Conservation (phyloP, 225 moss, liverwort and hornwort genomes). For the Neckera pumila region DNA sequence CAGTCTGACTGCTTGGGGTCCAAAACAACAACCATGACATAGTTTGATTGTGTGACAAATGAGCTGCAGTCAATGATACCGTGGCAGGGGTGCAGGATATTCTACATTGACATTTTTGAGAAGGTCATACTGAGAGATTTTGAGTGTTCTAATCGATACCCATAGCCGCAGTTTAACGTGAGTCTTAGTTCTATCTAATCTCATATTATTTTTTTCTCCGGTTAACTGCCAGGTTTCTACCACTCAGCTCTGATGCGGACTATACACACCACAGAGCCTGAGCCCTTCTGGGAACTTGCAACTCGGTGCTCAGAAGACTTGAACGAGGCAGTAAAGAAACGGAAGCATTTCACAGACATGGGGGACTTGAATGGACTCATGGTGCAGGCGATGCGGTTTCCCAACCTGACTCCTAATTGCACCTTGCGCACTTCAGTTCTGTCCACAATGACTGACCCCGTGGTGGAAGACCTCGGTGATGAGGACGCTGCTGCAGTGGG, state of each 20-base stretch:
- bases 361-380: constrained; percentile 56
- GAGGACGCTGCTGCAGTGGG: constrained; percentile 22
- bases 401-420: constrained; percentile 45
- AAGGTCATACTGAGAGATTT: neutral
- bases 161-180: neutral
- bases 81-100: neutral
- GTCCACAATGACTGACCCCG: constrained; percentile 39
- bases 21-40: neutral
- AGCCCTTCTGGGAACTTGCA: constrained; percentile 69
- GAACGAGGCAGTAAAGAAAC: constrained; percentile 28
- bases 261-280: constrained; percentile 32
- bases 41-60: neutral
- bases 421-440: constrained; percentile 45
- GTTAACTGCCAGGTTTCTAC: constrained; percentile 52
- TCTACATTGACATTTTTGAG: neutral
- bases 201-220: neutral
- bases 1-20: neutral
- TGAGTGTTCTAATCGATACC: neutral
- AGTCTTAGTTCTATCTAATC: neutral
- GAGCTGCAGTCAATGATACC: neutral
- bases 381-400: constrained; percentile 61
- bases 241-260: constrained; percentile 57
- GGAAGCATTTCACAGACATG: constrained; percentile 80
- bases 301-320: constrained; percentile 28
- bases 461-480: constrained; percentile 17